Percentiles rank a stretch among this genome's conserved stretches.
phyloP scores from a whole-genome alignment of 2,329 filamentous ascomycete genomes.

The Fusarium multiceps region DNA sequence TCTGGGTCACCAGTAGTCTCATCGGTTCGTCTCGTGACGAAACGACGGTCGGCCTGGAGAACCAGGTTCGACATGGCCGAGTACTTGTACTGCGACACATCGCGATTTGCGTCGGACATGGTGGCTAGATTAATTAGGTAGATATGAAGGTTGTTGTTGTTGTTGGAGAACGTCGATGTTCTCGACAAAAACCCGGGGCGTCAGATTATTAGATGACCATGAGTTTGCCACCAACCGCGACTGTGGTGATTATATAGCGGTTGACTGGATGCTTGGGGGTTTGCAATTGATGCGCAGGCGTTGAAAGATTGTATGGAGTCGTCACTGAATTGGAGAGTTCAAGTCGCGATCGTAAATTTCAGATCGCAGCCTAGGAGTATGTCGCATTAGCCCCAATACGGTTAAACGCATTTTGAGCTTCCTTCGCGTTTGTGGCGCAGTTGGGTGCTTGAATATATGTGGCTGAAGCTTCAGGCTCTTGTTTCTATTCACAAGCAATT shows the following conservation, averaged over 20 bases:
- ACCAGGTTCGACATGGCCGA: slow-evolving; percentile 99
- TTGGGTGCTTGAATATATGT: neutral
- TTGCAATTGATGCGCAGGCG: slow-evolving; percentile 43
- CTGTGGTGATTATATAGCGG: slow-evolving; percentile 19
- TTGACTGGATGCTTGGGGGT: slow-evolving; percentile 34
- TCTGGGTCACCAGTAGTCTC: slow-evolving; percentile 97
- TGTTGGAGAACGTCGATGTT: slow-evolving; percentile 50
- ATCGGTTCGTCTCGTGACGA: slow-evolving; percentile 90
- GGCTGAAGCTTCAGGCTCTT: slow-evolving; percentile 17
- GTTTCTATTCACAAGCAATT: neutral
- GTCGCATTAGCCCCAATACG: slow-evolving; percentile 19
- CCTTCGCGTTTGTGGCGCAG: slow-evolving; percentile 30
- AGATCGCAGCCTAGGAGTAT: slow-evolving; percentile 45
- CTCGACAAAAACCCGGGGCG: slow-evolving; percentile 54
- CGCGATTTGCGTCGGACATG: slow-evolving; percentile 80
- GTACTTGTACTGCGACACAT: slow-evolving; percentile 98
- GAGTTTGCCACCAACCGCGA: slow-evolving; percentile 41
- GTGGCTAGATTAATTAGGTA: slow-evolving; percentile 51
- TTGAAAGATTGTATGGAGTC: slow-evolving; percentile 39
- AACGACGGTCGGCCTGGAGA: slow-evolving; percentile 98
- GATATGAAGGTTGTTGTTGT: slow-evolving; percentile 39
- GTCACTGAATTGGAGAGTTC: slow-evolving; percentile 29
- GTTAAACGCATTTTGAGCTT: slow-evolving; percentile 15
- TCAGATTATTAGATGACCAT: slow-evolving; percentile 52
- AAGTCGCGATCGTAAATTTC: slow-evolving; percentile 53